These are phyloP conservation scores for Larix sibirica DNA, from an alignment of 83 land plant genomes.

Conservation along the genomic window DNA sequence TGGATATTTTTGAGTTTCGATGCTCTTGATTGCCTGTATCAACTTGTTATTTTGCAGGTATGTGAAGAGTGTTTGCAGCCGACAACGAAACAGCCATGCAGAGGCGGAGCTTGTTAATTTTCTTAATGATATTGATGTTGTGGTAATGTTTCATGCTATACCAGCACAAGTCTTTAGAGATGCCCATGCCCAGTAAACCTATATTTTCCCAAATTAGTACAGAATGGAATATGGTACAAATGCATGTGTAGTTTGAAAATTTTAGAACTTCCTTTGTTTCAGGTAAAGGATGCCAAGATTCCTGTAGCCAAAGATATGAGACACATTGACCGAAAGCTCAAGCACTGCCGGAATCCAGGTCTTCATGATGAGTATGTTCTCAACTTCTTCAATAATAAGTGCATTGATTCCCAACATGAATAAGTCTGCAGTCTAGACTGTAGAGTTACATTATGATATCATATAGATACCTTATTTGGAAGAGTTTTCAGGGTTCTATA, in stretches of 20 bases:
- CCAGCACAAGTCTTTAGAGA: neutral
- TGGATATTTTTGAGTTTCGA: neutral
- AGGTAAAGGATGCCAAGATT: conserved; percentile 38
- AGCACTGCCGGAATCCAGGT: conserved; percentile 56
- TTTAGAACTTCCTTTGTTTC: neutral
- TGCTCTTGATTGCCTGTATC: neutral
- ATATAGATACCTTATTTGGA: neutral
- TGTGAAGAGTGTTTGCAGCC: conserved; percentile 38
- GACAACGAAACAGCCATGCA: conserved; percentile 32
- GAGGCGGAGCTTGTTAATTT: conserved; percentile 33
- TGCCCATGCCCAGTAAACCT: neutral
- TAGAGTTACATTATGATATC: neutral
- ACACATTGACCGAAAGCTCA: conserved; percentile 67
- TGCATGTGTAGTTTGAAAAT: neutral
- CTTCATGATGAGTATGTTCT: conserved; percentile 55
- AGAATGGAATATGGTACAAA: neutral
- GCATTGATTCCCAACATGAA: neutral
- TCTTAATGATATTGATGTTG: conserved; percentile 49
- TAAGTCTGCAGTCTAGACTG: neutral
- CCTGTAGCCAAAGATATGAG: conserved; percentile 56
- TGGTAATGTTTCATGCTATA: conserved; percentile 35
- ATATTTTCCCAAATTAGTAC: neutral
- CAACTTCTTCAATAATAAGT: neutral
- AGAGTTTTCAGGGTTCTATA: neutral
- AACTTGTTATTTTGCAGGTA: conserved; percentile 42